Evolutionary conservation across 2,329 filamentous ascomycete species (phyloP).

Genomic region (Tolypocladium ophioglossoides): DNA sequence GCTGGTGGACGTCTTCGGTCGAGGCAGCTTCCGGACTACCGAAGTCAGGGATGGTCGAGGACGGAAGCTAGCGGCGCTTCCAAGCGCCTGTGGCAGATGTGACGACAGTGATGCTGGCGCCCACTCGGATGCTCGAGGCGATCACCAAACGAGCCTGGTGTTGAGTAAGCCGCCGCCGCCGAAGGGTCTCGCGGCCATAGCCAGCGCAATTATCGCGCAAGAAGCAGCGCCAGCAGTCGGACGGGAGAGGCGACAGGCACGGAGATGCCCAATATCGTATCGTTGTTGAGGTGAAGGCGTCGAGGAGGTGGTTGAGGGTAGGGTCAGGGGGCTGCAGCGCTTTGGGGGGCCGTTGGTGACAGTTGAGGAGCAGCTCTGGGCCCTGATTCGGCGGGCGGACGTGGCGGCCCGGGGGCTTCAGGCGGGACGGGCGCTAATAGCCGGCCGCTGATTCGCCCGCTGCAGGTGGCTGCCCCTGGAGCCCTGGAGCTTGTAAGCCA

Average conservation of each 20-base stretch:
- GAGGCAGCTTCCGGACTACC: neutral
- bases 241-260: neutral
- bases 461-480: neutral
- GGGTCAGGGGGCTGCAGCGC: neutral
- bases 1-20: neutral
- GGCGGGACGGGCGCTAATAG: slow-evolving; percentile 9
- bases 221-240: neutral
- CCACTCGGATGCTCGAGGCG: neutral
- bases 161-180: neutral
- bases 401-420: slow-evolving; percentile 1
- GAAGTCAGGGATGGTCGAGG: neutral
- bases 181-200: neutral
- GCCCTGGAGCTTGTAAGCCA: neutral
- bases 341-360: slow-evolving; percentile 4
- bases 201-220: neutral
- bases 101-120: neutral
- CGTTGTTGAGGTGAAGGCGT: neutral
- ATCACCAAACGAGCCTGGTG: neutral
- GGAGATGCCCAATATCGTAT: neutral
- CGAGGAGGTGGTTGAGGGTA: neutral
- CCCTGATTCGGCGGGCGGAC: slow-evolving; percentile 7
- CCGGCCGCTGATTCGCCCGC: slow-evolving; percentile 8
- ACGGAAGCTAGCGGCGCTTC: neutral
- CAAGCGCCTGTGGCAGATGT: too few relatives aligned
- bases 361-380: neutral